These are phyloP conservation scores for Prunus yedoensis DNA, from an alignment of 331 rosid genomes.

Conservation along the genomic window DNA sequence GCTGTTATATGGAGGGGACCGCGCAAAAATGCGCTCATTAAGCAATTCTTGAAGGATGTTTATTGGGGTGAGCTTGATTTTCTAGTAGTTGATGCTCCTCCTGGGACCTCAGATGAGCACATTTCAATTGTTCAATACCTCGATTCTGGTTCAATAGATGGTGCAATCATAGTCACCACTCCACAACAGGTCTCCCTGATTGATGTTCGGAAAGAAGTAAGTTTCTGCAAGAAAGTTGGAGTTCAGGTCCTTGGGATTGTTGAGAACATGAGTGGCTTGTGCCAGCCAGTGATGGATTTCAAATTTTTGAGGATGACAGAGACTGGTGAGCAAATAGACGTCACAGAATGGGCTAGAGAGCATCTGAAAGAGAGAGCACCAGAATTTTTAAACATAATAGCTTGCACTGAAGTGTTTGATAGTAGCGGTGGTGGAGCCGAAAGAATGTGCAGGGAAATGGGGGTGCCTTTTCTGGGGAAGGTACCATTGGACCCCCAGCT, in stretches of 20 bases:
- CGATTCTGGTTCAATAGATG: constrained; percentile 66
- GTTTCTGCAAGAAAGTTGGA: constrained; percentile 81
- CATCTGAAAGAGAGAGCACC: constrained; percentile 68
- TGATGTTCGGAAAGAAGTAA: constrained; percentile 88
- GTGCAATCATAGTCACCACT: constrained; percentile 88
- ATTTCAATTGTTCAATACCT: constrained; percentile 82
- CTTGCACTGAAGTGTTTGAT: constrained; percentile 80
- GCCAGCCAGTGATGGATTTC: constrained; percentile 59
- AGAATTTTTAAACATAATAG: constrained; percentile 53
- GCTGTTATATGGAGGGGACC: constrained; percentile 94
- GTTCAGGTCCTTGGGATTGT: constrained; percentile 79
- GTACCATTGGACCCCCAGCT: constrained; percentile 91
- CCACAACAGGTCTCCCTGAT: constrained; percentile 88
- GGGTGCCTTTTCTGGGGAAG: constrained; percentile 80
- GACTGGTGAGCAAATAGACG: constrained; percentile 66
- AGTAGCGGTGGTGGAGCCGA: constrained; percentile 86
- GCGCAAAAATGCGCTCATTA: constrained; percentile 79
- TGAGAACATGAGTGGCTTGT: constrained; percentile 90
- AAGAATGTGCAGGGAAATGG: constrained; percentile 79
- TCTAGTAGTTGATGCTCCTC: constrained; percentile 91
- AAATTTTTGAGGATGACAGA: constrained; percentile 55
- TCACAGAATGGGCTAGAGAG: constrained; percentile 61
- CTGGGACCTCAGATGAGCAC: constrained; percentile 95
- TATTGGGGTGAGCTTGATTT: constrained; percentile 93
- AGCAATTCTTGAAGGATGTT: constrained; percentile 83